Evolutionary conservation across 108 stramenopile species (phyloP), one percentile per base, ranked within the genome.

Genomic region (Cyclotella baltica): DNA sequence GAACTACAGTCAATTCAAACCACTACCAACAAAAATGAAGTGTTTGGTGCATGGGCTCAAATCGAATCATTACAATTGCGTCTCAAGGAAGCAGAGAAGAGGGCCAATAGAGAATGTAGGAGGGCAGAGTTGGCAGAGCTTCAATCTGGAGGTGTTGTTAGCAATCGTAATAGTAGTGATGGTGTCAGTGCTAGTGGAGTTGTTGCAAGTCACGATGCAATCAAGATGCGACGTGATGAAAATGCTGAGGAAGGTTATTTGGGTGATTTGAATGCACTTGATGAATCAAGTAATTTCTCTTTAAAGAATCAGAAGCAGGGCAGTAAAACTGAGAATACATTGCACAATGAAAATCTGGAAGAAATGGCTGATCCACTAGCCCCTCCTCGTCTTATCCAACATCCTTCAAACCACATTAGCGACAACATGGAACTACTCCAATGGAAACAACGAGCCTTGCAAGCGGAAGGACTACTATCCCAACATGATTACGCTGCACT

Each of bases 11-110:
- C 13, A 8, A 13, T 11, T 43, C 40, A 8, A 13, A 43, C 40
- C 8, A 8, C 40, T n/a, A n/a, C 51, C 51, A 52, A 52, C n/a
- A 20, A 52, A n/a, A n/a, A n/a, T 10, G 11, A n/a, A 43, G 40
- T 62, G 2, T 62, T 62, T 34, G 59, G 59, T 3, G 59, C 59
- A 62, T 62, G 59, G 59, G 59, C 59, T 4, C 59, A 62, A 62
- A 62, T 62, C 10, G 59, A 62, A 35, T 33, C 28, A 16, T 33
- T 62, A 15, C 31, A 62, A 62, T 15, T 16, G 1, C 59, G 59
- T 62, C 59, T 62, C 59, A 62, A 36, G 10, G 59, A 62, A 33
- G 34, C 59, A 9, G 59, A 62, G 20, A 15, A 15, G 4, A 34
- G 59, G 59, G 31, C 59, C 10, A 2, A 33, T 25, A 34, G 33